phyloP scores from a whole-genome alignment of 1,284 basidiomycete species.

The Leccinum cinnamomeum region DNA sequence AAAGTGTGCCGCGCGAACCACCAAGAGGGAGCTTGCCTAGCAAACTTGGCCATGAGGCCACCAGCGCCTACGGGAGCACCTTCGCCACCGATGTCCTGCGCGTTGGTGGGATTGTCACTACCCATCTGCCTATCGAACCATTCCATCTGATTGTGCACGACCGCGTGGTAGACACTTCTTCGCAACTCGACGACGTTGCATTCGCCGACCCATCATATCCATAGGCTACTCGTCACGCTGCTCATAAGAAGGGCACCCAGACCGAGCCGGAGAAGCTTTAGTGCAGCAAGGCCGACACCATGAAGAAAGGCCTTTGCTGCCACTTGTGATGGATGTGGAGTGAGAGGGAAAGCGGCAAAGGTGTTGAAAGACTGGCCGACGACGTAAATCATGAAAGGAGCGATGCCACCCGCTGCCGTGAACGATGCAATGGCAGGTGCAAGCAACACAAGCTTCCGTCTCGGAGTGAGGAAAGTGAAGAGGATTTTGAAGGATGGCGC shows the following conservation, averaged over 20 bases:
- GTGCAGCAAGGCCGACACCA: constrained; percentile 58
- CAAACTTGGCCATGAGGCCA: constrained; percentile 93
- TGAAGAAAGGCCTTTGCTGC: constrained; percentile 57
- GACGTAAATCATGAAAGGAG: constrained; percentile 78
- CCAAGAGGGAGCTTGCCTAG: constrained; percentile 55
- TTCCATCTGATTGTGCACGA: constrained; percentile 73
- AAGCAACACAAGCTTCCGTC: constrained; percentile 55
- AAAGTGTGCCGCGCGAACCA: neutral
- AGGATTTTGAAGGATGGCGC: constrained; percentile 34
- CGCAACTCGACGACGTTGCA: constrained; percentile 72
- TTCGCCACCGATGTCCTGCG: constrained; percentile 45
- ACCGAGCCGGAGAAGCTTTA: constrained; percentile 75
- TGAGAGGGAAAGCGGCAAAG: constrained; percentile 61
- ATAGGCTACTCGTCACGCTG: constrained; percentile 54
- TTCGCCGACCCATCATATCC: constrained; percentile 91
- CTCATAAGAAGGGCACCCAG: constrained; percentile 70
- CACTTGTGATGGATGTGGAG: constrained; percentile 44
- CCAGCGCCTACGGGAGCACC: constrained; percentile 74
- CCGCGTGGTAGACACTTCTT: constrained; percentile 65
- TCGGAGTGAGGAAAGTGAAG: constrained; percentile 51
- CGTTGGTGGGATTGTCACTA: constrained; percentile 45
- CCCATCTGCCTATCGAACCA: constrained; percentile 90
- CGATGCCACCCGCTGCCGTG: constrained; percentile 72
- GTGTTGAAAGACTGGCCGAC: constrained; percentile 76
- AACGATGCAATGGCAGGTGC: constrained; percentile 74